A percentile compares a stretch with the other conserved stretches of the same genome.
phyloP scores from a whole-genome alignment of 2,329 filamentous ascomycete genomes.

The Colletotrichum sansevieriae region DNA sequence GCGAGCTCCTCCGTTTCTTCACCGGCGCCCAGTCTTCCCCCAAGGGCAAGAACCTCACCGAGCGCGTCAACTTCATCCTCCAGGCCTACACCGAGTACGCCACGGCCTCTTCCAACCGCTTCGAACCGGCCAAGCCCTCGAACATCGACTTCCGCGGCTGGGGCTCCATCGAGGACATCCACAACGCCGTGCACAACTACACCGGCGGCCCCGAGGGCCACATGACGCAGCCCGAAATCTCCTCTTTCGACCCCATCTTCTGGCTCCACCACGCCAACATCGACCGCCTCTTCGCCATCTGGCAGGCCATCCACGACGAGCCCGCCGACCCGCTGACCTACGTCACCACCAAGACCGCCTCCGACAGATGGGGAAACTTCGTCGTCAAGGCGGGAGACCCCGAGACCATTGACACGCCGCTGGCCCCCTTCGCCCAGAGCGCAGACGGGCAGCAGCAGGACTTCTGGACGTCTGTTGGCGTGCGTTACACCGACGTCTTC shows the following conservation, averaged over 20 bases:
- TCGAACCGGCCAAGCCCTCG: constrained; percentile 8
- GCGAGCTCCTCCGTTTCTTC: constrained; percentile 26
- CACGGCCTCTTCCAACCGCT: constrained; percentile 26
- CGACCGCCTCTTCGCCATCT: constrained; percentile 38
- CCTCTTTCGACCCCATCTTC: constrained; percentile 75
- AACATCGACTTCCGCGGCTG: constrained; percentile 28
- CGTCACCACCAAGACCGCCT: constrained; percentile 20
- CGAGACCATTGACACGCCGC: constrained; percentile 41
- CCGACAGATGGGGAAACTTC: constrained; percentile 48
- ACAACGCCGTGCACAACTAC: constrained; percentile 54
- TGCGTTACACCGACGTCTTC: constrained; percentile 45
- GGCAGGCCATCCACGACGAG: constrained; percentile 37
- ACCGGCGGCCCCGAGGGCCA: constrained; percentile 52
- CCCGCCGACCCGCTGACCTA: constrained; percentile 28
- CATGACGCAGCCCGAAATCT: constrained; percentile 64
- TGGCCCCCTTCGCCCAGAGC: constrained; percentile 46
- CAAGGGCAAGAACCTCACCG: constrained; percentile 35
- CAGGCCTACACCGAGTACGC: constrained; percentile 38
- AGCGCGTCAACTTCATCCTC: constrained; percentile 35
- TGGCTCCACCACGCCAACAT: constrained; percentile 57
- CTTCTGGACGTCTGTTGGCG: constrained; percentile 48
- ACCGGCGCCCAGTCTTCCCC: constrained; percentile 1
- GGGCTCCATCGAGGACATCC: constrained; percentile 52
- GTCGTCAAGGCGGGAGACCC: constrained; percentile 45
- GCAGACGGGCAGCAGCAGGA: constrained; percentile 18